These are phyloP conservation scores for Apiotrichum laibachii DNA, from an alignment of 1,284 basidiomycete genomes.

Conservation along the genomic window DNA sequence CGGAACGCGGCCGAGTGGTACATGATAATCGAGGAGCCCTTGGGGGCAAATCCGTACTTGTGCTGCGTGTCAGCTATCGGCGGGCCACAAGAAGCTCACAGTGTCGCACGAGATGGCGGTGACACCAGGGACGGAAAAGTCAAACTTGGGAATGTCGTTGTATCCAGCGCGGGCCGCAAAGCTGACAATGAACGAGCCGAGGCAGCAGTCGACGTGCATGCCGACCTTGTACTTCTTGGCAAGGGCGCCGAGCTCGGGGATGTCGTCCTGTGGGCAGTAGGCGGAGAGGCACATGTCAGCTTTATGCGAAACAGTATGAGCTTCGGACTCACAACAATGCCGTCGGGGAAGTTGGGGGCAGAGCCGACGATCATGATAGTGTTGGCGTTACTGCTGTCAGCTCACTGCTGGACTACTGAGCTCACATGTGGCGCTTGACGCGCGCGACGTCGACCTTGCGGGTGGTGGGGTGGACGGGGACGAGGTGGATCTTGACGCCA, in stretches of 20 bases:
- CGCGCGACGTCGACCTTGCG: constrained; percentile 75
- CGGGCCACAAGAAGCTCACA: constrained; percentile 52
- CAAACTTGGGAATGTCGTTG: constrained; percentile 58
- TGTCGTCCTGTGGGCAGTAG: constrained; percentile 61
- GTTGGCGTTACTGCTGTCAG: constrained; percentile 45
- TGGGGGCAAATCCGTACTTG: constrained; percentile 52
- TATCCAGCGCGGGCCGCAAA: constrained; percentile 66
- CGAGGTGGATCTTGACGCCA: constrained; percentile 83
- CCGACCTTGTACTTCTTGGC: constrained; percentile 76
- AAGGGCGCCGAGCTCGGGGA: constrained; percentile 71
- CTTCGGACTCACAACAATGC: constrained; percentile 53
- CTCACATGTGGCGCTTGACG: constrained; percentile 81
- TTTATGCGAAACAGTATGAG: no score
- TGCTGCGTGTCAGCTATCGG: constrained; percentile 26
- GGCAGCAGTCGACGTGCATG: constrained; percentile 89
- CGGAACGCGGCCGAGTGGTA: constrained; percentile 72
- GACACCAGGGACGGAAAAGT: constrained; percentile 85
- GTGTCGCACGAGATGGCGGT: constrained; percentile 90
- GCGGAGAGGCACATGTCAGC: no score
- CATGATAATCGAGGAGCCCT: constrained; percentile 93
- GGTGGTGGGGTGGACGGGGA: constrained; percentile 79
- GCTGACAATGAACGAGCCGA: constrained; percentile 87
- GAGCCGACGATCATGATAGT: constrained; percentile 76
- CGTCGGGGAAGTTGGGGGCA: constrained; percentile 88
- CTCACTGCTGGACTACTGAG: constrained; percentile 14